Evolutionary conservation across 352 stramenopile genomes (phyloP).

Genomic region (Peronospora destructor): DNA sequence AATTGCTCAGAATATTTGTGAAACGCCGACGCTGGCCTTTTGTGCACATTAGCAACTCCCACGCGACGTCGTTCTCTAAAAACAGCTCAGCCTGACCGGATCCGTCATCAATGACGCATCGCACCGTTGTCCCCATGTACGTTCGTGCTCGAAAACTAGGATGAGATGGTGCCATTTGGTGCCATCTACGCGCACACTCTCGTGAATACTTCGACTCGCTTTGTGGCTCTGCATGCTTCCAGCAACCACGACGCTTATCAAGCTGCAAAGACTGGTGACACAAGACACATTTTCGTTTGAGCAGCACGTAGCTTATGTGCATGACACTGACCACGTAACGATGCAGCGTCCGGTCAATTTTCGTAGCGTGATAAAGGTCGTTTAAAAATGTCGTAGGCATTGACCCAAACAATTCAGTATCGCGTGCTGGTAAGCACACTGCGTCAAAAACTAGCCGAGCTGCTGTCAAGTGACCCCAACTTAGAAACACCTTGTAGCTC

Average conservation of each 20-base stretch:
- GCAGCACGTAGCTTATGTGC: constrained; percentile 66
- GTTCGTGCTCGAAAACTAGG: constrained; percentile 33
- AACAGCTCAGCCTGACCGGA: constrained; percentile 73
- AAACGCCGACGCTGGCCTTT: constrained; percentile 36
- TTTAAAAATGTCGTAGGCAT: constrained; percentile 41
- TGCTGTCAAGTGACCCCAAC: constrained; percentile 38
- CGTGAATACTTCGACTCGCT: constrained; percentile 5
- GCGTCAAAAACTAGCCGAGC: constrained; percentile 5
- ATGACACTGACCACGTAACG: constrained; percentile 56
- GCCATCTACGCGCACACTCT: constrained; percentile 18
- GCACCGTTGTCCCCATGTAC: constrained; percentile 36
- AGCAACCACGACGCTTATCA: constrained; percentile 35
- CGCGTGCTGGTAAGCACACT: not conserved
- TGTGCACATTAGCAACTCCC: constrained; percentile 58
- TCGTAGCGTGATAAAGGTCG: constrained; percentile 34
- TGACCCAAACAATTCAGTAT: constrained; percentile 32
- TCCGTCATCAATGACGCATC: constrained; percentile 71
- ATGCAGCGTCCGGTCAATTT: constrained; percentile 45
- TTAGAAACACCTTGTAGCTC: constrained; percentile 59
- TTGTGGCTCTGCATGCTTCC: constrained; percentile 26
- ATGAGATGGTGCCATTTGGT: constrained; percentile 31
- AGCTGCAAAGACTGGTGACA: constrained; percentile 49
- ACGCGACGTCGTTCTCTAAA: constrained; percentile 57
- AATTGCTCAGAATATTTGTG: constrained; percentile 36
- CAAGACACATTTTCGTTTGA: constrained; percentile 59